These are phyloP conservation scores for Ascobolus immersus DNA, from an alignment of 495 filamentous ascomycete species.

Conservation along the genomic window DNA sequence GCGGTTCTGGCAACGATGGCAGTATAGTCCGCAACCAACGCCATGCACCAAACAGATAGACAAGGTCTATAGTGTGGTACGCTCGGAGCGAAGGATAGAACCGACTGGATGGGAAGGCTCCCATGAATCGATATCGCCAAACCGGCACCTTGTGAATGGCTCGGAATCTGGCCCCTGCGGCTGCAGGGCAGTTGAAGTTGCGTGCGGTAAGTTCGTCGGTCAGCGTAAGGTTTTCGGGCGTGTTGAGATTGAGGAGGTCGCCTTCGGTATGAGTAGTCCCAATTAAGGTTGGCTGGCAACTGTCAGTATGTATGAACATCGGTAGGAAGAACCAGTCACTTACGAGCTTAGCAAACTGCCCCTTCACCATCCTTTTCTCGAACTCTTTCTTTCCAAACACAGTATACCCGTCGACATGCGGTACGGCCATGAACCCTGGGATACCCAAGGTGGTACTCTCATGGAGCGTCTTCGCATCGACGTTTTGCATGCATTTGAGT, in stretches of 20 bases:
- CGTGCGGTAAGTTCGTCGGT: not conserved
- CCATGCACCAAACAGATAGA: not conserved
- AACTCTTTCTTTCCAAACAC: not conserved
- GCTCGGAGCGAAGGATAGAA: conserved; percentile 1
- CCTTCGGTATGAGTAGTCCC: conserved; percentile 1
- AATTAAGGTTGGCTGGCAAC: conserved; percentile 1
- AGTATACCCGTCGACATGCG: not conserved
- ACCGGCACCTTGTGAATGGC: not conserved
- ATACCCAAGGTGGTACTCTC: not conserved
- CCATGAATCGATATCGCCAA: conserved; percentile 3
- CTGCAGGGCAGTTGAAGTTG: not conserved
- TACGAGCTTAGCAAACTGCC: conserved; percentile 4
- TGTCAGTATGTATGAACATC: not conserved
- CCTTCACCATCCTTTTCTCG: not conserved
- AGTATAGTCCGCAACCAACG: not conserved
- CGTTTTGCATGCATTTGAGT: conserved; percentile 1
- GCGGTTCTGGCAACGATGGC: not conserved
- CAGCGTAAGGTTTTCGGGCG: not conserved
- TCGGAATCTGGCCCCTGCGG: not conserved
- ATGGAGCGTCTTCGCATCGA: not conserved
- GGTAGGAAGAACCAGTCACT: not conserved
- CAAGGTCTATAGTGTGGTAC: not conserved
- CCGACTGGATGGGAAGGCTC: not conserved
- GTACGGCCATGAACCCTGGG: not conserved
- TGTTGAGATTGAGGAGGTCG: not conserved